These are phyloP conservation scores for Dujonia santamariae DNA, from an alignment of 1,139 yeast species.

Conservation along the genomic window DNA sequence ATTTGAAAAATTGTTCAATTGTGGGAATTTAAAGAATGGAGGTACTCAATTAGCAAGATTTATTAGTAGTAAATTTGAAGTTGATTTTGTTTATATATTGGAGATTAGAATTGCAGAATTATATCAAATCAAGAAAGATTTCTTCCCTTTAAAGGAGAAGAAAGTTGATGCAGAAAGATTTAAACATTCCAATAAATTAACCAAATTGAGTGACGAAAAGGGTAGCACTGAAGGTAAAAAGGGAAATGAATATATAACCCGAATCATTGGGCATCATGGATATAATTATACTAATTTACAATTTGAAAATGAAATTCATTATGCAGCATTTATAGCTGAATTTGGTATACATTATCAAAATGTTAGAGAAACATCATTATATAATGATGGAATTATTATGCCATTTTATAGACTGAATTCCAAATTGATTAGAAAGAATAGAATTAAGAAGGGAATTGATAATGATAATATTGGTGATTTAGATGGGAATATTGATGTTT, in stretches of 20 bases:
- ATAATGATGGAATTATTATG: conserved; percentile 48
- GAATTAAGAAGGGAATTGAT: conserved; percentile 13
- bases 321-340: conserved; percentile 48
- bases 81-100: conserved; percentile 53
- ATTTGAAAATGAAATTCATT: conserved; percentile 46
- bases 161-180: conserved; percentile 45
- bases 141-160: conserved; percentile 36
- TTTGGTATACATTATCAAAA: conserved; percentile 49
- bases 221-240: conserved; percentile 21
- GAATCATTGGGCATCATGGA: conserved; percentile 50
- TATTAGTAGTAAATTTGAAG: conserved; percentile 33
- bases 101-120: conserved; percentile 54
- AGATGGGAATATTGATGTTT: conserved; percentile 31
- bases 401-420: conserved; percentile 47
- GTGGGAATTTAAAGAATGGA: conserved; percentile 43
- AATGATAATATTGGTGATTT: conserved; percentile 12
- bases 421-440: conserved; percentile 35
- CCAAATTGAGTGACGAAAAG: conserved; percentile 15
- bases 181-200: conserved; percentile 32
- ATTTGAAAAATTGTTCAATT: conserved; percentile 37
- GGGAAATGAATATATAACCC: conserved; percentile 34
- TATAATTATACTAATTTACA: conserved; percentile 23
- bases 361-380: conserved; percentile 23
- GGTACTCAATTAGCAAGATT: conserved; percentile 38
- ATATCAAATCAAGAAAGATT: conserved; percentile 35